phyloP scores from a whole-genome alignment of 495 filamentous ascomycete species.

The Trichoderma virens region DNA sequence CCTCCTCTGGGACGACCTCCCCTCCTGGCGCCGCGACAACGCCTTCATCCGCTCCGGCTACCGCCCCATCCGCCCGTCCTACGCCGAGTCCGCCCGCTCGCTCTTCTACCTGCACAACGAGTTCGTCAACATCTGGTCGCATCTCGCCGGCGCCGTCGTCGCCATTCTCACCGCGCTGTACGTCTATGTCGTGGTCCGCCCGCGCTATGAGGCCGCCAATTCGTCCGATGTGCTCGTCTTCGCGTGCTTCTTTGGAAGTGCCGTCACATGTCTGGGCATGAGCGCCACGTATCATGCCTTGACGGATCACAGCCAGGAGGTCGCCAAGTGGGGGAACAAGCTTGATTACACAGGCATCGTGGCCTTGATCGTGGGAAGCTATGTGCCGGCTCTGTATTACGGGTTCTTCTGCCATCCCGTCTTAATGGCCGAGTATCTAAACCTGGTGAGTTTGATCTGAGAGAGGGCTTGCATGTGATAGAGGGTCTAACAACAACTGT shows the following conservation, averaged over 20 bases:
- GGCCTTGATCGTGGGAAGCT: constrained; percentile 78
- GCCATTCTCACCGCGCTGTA: constrained; percentile 24
- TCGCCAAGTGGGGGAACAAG: constrained; percentile 43
- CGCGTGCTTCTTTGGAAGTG: constrained; percentile 70
- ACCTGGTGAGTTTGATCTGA: constrained; percentile 48
- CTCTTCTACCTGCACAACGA: constrained; percentile 50
- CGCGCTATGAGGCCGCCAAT: constrained; percentile 60
- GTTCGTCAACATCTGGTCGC: constrained; percentile 37
- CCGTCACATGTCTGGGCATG: constrained; percentile 72
- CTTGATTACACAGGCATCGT: constrained; percentile 92
- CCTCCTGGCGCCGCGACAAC: constrained; percentile 41
- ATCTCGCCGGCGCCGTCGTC: constrained; percentile 28
- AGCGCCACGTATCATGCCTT: constrained; percentile 60
- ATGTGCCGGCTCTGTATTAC: constrained; percentile 80
- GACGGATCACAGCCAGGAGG: constrained; percentile 32
- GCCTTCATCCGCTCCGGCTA: constrained; percentile 67
- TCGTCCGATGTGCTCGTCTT: constrained; percentile 62
- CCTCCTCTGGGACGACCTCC: constrained; percentile 26
- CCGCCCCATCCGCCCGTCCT: constrained; percentile 58
- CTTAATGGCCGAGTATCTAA: constrained; percentile 62
- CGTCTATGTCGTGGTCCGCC: constrained; percentile 37
- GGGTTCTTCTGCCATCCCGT: constrained; percentile 63
- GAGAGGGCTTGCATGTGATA: not conserved
- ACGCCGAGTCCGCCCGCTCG: constrained; percentile 51
- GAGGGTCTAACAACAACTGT: not conserved